Evolutionary conservation across 2,329 filamentous ascomycete genomes (phyloP).

Genomic region (Ophiosphaerella herpotricha): DNA sequence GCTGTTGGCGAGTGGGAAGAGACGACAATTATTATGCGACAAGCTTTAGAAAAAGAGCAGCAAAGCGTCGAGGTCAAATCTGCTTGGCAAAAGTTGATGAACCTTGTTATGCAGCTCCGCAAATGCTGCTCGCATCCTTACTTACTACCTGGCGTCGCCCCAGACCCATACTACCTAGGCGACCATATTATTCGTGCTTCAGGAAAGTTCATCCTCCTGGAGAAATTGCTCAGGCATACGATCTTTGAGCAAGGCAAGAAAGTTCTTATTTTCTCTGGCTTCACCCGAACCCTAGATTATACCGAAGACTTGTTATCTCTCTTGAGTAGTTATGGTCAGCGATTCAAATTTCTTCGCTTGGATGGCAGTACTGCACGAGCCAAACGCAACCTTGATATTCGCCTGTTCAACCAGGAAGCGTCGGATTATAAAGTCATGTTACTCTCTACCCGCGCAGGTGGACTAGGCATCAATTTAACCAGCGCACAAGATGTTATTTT

Average conservation of each 20-base stretch:
- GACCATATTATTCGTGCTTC: slow-evolving; percentile 57
- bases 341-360: slow-evolving; percentile 55
- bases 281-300: slow-evolving; percentile 57
- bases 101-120: slow-evolving; percentile 60
- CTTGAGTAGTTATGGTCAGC: slow-evolving; percentile 47
- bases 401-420: slow-evolving; percentile 56
- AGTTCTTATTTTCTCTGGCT: slow-evolving; percentile 62
- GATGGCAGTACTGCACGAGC: slow-evolving; percentile 57
- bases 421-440: slow-evolving; percentile 59
- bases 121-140: slow-evolving; percentile 63
- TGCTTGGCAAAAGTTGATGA: slow-evolving; percentile 58
- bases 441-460: slow-evolving; percentile 60
- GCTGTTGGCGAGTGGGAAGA: slow-evolving; percentile 54
- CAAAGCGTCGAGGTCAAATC: slow-evolving; percentile 34
- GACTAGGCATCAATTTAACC: slow-evolving; percentile 60
- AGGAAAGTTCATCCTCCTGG: slow-evolving; percentile 61
- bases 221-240: slow-evolving; percentile 56
- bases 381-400: slow-evolving; percentile 57
- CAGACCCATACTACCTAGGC: slow-evolving; percentile 52
- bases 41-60: slow-evolving; percentile 66
- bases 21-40: slow-evolving; percentile 94
- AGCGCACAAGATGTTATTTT: slow-evolving; percentile 62
- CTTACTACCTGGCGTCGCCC: slow-evolving; percentile 52
- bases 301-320: slow-evolving; percentile 57
- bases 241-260: slow-evolving; percentile 59